These are phyloP conservation scores for Dioszegia hungarica DNA, from an alignment of 768 basidiomycete genomes.

Conservation along the genomic window DNA sequence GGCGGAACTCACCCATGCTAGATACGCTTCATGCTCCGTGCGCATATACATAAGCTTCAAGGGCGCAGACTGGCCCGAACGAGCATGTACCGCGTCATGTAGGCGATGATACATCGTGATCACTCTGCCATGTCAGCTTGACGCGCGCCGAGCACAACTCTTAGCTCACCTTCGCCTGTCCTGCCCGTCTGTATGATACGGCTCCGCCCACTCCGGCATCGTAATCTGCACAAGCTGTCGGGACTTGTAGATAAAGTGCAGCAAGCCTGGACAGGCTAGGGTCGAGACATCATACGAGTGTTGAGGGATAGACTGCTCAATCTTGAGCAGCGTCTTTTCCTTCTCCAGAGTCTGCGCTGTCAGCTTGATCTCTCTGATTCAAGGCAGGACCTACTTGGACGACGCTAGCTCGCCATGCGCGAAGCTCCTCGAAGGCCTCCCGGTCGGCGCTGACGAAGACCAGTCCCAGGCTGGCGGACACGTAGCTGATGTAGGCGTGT, in stretches of 20 bases:
- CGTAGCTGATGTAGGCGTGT: slow-evolving; percentile 69
- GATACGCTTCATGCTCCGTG: slow-evolving; percentile 77
- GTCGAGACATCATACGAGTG: slow-evolving; percentile 55
- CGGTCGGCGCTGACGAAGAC: slow-evolving; percentile 75
- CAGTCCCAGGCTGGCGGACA: slow-evolving; percentile 56
- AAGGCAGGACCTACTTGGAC: slow-evolving; percentile 53
- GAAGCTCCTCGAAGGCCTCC: slow-evolving; percentile 73
- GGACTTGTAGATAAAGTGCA: slow-evolving; percentile 94
- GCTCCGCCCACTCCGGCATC: slow-evolving; percentile 75
- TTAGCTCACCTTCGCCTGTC: slow-evolving; percentile 60
- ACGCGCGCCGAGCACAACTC: too few relatives aligned
- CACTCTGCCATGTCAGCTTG: slow-evolving; percentile 55
- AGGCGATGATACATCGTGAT: slow-evolving; percentile 80
- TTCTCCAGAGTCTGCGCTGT: slow-evolving; percentile 59
- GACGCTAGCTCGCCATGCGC: slow-evolving; percentile 68
- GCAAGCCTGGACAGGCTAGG: slow-evolving; percentile 78
- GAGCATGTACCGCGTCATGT: slow-evolving; percentile 84
- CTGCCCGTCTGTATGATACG: slow-evolving; percentile 60
- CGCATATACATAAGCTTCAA: slow-evolving; percentile 82
- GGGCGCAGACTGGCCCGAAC: slow-evolving; percentile 68
- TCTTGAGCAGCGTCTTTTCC: slow-evolving; percentile 55
- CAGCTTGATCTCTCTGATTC: background rate
- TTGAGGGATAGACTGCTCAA: slow-evolving; percentile 53
- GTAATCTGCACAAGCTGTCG: slow-evolving; percentile 85
- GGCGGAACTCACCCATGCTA: slow-evolving; percentile 76